Conservation (phyloP, 805 yeast species). For the Cyberlindnera meyerae region DNA sequence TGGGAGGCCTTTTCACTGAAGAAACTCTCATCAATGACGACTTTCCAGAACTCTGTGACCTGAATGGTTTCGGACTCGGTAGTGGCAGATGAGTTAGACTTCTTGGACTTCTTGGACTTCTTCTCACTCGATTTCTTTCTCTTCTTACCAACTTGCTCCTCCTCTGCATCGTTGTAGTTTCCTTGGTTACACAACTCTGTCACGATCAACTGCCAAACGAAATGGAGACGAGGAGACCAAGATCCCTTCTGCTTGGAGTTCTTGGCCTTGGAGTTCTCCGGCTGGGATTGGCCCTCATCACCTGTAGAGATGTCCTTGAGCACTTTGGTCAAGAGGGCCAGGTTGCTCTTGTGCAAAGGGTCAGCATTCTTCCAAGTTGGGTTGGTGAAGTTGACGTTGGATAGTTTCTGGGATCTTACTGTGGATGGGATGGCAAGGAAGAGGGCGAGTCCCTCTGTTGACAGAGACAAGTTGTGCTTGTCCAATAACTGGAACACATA, state of each 20-base stretch:
- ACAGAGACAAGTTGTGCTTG: slow-evolving; percentile 49
- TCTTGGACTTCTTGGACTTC: slow-evolving; percentile 23
- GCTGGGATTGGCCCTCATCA: slow-evolving; percentile 24
- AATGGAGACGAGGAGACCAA: slow-evolving; percentile 74
- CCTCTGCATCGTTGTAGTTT: slow-evolving; percentile 17
- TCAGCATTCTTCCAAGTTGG: slow-evolving; percentile 62
- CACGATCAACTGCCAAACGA: slow-evolving; percentile 65
- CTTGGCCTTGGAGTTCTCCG: slow-evolving; percentile 24
- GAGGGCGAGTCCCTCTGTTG: slow-evolving; percentile 79
- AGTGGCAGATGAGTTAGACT: slow-evolving; percentile 15
- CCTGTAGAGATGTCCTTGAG: slow-evolving; percentile 50
- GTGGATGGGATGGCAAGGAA: slow-evolving; percentile 47
- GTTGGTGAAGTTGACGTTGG: slow-evolving; percentile 14
- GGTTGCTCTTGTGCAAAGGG: slow-evolving; percentile 69
- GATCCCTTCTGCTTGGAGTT: slow-evolving; percentile 49
- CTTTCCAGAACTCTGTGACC: slow-evolving; percentile 70
- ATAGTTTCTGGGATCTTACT: slow-evolving; percentile 10
- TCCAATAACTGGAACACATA: slow-evolving; percentile 41
- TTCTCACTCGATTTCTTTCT: slow-evolving; percentile 33
- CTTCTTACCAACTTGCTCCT: slow-evolving; percentile 32
- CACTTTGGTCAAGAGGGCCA: slow-evolving; percentile 55
- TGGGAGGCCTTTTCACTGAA: slow-evolving; percentile 74
- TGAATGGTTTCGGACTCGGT: slow-evolving; percentile 27
- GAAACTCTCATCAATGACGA: slow-evolving; percentile 72
- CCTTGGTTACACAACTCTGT: slow-evolving; percentile 28